phyloP scores from a whole-genome alignment of 192 early-diverging fungal genomes.

The Backusella tuberculispora region DNA sequence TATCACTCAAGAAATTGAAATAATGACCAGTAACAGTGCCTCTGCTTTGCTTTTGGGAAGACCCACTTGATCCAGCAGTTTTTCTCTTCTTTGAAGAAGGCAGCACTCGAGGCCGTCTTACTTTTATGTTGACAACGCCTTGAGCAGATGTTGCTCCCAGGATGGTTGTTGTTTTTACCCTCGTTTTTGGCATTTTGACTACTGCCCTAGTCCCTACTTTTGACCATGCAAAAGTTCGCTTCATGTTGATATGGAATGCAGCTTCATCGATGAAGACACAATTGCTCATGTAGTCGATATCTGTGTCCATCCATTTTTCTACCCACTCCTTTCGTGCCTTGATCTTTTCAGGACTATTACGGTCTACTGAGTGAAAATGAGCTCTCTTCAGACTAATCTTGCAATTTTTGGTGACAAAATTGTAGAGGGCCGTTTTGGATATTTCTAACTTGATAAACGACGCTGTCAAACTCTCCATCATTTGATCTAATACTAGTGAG shows the following conservation, averaged over 20 bases:
- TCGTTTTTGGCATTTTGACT: constrained; percentile 14
- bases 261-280: constrained; percentile 13
- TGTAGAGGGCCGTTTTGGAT: neutral
- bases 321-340: constrained; percentile 12
- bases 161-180: constrained; percentile 15
- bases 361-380: constrained; percentile 9
- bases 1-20: neutral
- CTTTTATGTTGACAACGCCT: constrained; percentile 2
- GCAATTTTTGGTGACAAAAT: constrained; percentile 19
- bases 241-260: constrained; percentile 17
- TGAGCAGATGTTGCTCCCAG: constrained; percentile 2
- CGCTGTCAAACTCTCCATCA: constrained; percentile 1
- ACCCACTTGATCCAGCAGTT: too few species aligned
- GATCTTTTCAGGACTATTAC: constrained; percentile 22
- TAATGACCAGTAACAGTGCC: constrained; percentile 20
- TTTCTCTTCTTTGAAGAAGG: constrained; percentile 19
- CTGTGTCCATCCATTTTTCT: constrained; percentile 7
- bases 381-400: constrained; percentile 7
- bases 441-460: neutral
- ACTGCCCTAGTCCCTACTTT: neutral
- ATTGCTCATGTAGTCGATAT: constrained; percentile 20
- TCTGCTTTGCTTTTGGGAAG: neutral
- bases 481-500: constrained; percentile 10
- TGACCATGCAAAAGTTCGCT: constrained; percentile 8
- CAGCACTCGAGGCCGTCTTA: neutral